Evolutionary conservation across 2,329 filamentous ascomycete genomes (phyloP), one percentile per base, ranked within the genome.

Genomic region (Calonectria hawksworthii): DNA sequence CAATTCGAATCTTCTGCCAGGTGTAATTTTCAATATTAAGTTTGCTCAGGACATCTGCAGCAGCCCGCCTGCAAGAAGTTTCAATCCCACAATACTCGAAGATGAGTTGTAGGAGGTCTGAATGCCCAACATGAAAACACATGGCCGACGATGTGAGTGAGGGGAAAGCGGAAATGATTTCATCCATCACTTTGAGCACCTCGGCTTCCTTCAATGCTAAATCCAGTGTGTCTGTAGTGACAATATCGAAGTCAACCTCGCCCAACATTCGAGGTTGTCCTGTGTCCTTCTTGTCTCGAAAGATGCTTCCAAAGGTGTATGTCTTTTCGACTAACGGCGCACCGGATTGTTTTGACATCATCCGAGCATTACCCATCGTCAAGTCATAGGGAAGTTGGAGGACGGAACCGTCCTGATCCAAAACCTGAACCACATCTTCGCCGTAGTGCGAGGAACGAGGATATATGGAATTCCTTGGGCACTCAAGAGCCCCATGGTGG

Each of bases 161-260:
- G 0, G 96, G 96, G 76, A 99, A 96, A 7, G 93, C 91, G 64
- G 93, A 90, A 21, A 98, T 90, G 51, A 98, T 94, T 83, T 99
- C 97, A 82, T 99, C 97, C 28, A 99, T 87, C 3, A 99, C 96
- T 80, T 98, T 99, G 79, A 99, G 91, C 0, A 96, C 93, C 84
- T 99, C 96, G 0, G 96, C 96, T 84, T 99, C 97, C 81, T 98
- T 98, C 71, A 98, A 85, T 1, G 96, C 94, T 59, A 98, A 88
- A 81, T 99, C 96, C 7, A 96, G 86, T 1, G 94, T 93, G 79
- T 96, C 93, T 56, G 92, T 91, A 0, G 96, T 96, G n/a, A 98
- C 91, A 74, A 99, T 96, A 85, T 99, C 97, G 83, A 99, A 99
- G 83, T 99, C 96, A 3, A 98, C 96, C 83, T 99, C 97, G 13